Base-by-base conservation (phyloP, 192 early-diverging fungal genomes). In the Funneliformis geosporum region DNA sequence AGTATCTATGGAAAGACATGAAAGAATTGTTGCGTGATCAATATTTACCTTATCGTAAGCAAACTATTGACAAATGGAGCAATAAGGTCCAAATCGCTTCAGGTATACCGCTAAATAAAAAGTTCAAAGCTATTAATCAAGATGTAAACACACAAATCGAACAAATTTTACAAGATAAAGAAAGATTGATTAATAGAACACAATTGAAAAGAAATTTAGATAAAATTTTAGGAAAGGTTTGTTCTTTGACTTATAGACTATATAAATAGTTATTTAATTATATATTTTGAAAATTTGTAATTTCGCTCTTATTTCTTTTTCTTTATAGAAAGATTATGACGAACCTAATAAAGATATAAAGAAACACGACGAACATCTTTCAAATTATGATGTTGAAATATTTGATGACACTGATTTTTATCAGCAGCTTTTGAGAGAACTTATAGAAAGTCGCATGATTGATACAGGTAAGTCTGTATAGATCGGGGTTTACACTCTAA, bases 351-450 rank as follows among this genome's bases (percentile, higher is more conserved):
- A 86, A 59, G 84, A 84, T n/a, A 80, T 65, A 50, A 82, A 83
- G 43, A 80, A 82, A 71, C 82, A 83, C 50, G 94, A 92, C 76
- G 84, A 84, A 25, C 88, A 90, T 80, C 81, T 93, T 61, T 82
- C 87, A 42, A 91, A 95, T 66, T 90, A 94, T 75, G 96, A 97
- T 74, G 77, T 84, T 12, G 94, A 98, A 70, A 92, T 99, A 42
- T 99, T 98, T 86, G 97, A 99, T 80, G 97, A 99, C 80, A 89
- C 91, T 1, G 97, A 99, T 84, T 99, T 95, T 83, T 99, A 99
- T 83, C 93, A 95, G 79, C 94, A 95, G 70, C 87, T 96, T 62
- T 80, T 99, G 76, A 94, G 96, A 62, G 97, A 99, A 86, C 84
- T 99, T 73, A 97, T 99, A 62, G 97, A 99, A 82, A 93, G 91